Base-by-base conservation (phyloP, 345 rosid genomes). In the Eucalyptus coolabah region DNA sequence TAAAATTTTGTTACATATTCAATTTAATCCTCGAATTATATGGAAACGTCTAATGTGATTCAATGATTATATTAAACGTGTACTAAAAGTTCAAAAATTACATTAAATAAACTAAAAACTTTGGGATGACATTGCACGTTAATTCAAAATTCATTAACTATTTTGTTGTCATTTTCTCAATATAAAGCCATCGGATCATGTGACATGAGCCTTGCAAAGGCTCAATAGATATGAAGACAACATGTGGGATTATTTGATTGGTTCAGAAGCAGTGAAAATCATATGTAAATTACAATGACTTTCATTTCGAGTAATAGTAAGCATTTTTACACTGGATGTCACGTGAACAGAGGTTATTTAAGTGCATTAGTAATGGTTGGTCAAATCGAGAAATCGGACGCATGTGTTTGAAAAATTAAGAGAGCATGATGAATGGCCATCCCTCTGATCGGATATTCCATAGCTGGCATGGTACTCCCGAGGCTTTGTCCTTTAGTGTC, bases 221-320 rank as follows among this genome's bases (percentile, higher is more conserved):
- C 6, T 56, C 6, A 9, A 2, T 2, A 56, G 13, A 56, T 56
- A 24, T 24, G 12, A 56, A 56, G 1, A 56, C 2, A 24, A 2
- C 2, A 63, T 0, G 32, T 63, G 69, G 4, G 9, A 63, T 63
- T 30, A 63, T 1, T 9, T 63, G 18, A 5, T 63, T 14, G 0
- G 8, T 63, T 63, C n/a, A 1, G 0, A 63, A 63, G 1, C 1
- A 1, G 2, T 5, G 69, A 30, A 30, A 13, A 13, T 63, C 34
- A 63, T 13, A 30, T 28, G 13, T 60, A 60, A 30, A 65, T 65
- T 7, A 4, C 72, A 0, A n/a, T 3, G 32, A 11, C n/a, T 6
- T 6, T 7, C 32, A 6, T 12, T 63, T 6, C 16, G 8, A 63
- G 34, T 28, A 60, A 60, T 60, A 12, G 12, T 12, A 60, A 60